Evolutionary conservation across 345 rosid species (phyloP), one percentile per base, ranked within the genome.

Genomic region (Anastatica hierochuntica): DNA sequence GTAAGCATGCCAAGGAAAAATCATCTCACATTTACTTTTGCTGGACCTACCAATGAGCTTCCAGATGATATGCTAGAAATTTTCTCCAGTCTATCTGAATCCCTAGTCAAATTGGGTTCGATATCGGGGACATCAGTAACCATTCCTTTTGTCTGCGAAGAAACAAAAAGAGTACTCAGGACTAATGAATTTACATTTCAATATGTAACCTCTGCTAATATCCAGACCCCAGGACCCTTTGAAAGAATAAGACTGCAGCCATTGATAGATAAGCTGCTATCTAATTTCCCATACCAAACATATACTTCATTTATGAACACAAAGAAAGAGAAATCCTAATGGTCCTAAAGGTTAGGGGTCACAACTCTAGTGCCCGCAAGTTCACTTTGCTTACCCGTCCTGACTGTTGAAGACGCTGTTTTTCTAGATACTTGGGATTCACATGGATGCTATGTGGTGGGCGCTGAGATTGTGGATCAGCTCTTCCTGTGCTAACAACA

Each of bases 391-490:
- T 68, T 70, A 92, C 98, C 78, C 81, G 68, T 69, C 74, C 72
- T 6, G 98, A 76, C 71, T 88, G 95, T 62, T 94, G 94, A 68
- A 94, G 79, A 27, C 82, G 88, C 73, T 92, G 99, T 56, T 82
- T 79, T 72, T 92, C 97, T 49, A 94, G 74, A 69, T 88, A 88
- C 74, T 94, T 88, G 33, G 99, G 99, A 66, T 94, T 94, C 59
- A 94, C 88, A 62, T 94, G 99, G 66, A 94, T 88, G 87, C 97
- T 85, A 68, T 85, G 83, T 7, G 79, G 76, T 35, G 92, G 86
- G 10, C 79, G 86, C 58, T 74, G 94, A 33, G 90, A 75, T 43
- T 74, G 84, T 26, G 85, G 55, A 53, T 88, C 97, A 19, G 76
- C 56, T 64, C 88, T 77, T 29, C 84, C 72, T 62, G 80, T 60